Conservation (phyloP, 2,329 filamentous ascomycete species). For the Aureobasidium pullulans region DNA sequence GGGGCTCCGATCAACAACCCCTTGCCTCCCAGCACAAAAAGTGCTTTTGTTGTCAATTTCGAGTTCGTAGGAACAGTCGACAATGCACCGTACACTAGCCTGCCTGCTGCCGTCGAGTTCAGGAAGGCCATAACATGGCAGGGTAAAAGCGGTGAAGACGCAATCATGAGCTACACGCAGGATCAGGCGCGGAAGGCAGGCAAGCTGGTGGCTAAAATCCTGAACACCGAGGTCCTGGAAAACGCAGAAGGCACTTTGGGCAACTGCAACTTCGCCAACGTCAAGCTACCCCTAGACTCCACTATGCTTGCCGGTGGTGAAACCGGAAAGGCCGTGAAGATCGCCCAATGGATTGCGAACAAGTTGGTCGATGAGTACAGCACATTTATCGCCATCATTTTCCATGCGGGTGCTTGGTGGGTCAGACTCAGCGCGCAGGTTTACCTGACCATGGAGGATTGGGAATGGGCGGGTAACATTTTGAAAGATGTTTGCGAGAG, state of each 20-base stretch:
- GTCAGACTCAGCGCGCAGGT: conserved; percentile 70
- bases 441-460: conserved; percentile 74
- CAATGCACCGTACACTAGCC: conserved; percentile 61
- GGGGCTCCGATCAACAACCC: conserved; percentile 27
- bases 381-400: conserved; percentile 62
- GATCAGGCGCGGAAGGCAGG: conserved; percentile 59
- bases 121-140: conserved; percentile 40
- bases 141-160: conserved; percentile 56
- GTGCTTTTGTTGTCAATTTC: conserved; percentile 40
- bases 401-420: conserved; percentile 59
- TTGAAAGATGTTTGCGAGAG: conserved; percentile 52
- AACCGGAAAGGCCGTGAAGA: conserved; percentile 27
- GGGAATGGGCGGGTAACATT: conserved; percentile 57
- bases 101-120: conserved; percentile 66
- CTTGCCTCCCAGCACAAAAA: conserved; percentile 41
- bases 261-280: conserved; percentile 63
- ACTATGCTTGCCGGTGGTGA: conserved; percentile 26
- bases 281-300: conserved; percentile 59
- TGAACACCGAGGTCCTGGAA: conserved; percentile 67
- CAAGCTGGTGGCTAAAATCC: conserved; percentile 48
- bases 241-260: conserved; percentile 56
- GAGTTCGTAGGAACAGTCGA: conserved; percentile 42
- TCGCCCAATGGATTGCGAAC: conserved; percentile 36
- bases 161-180: conserved; percentile 57
- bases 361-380: conserved; percentile 50